Evolutionary conservation across 2,329 filamentous ascomycete species (phyloP).

Genomic region (Paecilomyces sp.): DNA sequence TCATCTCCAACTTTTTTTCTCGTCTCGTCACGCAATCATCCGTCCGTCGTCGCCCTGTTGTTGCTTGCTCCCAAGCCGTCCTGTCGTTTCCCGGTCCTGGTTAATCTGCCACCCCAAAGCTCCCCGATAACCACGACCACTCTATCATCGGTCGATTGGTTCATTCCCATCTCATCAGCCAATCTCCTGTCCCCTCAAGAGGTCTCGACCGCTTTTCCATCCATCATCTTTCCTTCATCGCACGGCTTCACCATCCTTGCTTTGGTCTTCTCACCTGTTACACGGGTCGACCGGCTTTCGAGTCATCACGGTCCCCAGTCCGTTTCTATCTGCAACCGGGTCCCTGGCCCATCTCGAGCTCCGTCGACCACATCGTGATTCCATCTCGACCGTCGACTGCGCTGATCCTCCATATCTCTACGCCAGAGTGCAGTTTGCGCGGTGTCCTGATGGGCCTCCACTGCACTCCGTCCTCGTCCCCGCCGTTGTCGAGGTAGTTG

Average conservation of each 20-base stretch:
- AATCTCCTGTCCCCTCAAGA: neutral
- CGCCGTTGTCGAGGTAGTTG: constrained; percentile 29
- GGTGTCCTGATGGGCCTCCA: constrained; percentile 27
- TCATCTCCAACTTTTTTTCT: neutral
- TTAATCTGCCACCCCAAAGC: neutral
- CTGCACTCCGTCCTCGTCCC: constrained; percentile 14
- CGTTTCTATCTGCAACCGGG: neutral
- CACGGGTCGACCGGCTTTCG: neutral
- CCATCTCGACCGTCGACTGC: neutral
- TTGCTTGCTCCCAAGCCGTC: neutral
- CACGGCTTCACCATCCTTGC: neutral
- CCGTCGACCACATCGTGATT: neutral
- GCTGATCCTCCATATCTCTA: neutral
- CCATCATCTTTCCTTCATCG: neutral
- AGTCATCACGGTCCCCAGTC: neutral
- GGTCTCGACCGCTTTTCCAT: neutral
- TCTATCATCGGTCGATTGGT: neutral
- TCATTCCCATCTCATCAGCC: neutral
- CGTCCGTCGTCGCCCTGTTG: constrained; percentile 3
- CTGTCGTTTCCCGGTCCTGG: neutral
- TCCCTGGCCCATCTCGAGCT: neutral
- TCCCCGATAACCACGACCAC: neutral
- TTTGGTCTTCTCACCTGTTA: too few species aligned
- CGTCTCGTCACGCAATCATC: constrained; percentile 19
- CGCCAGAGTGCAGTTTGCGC: neutral